Evolutionary conservation across 768 basidiomycete species (phyloP).

Genomic region (Mycena polygramma): DNA sequence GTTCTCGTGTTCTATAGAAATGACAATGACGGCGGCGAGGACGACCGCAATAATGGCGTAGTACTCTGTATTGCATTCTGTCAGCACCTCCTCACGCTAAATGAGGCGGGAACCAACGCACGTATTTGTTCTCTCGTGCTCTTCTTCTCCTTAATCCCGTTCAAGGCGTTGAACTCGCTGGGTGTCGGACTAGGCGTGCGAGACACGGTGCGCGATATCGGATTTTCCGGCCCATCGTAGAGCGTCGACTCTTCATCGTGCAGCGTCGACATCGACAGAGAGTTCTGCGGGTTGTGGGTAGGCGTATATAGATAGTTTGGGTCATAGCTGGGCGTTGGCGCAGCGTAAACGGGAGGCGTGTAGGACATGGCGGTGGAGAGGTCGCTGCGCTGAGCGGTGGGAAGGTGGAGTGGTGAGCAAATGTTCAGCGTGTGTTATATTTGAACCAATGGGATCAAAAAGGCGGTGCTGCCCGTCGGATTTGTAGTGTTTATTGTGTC

Average conservation of each 20-base stretch:
- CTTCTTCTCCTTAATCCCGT: slow-evolving; percentile 14
- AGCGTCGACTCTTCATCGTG: not conserved
- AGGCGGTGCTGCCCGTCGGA: not conserved
- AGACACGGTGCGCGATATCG: slow-evolving; percentile 2
- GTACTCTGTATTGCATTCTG: not conserved
- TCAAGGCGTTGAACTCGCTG: slow-evolving; percentile 10
- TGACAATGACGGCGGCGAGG: not conserved
- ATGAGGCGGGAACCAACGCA: not conserved
- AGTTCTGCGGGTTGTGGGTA: slow-evolving; percentile 1
- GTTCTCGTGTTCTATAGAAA: slow-evolving; percentile 5
- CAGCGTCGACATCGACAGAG: not conserved
- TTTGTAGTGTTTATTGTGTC: not conserved
- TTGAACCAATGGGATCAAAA: slow-evolving; percentile 1
- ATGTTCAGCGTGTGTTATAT: not conserved
- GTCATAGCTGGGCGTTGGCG: not conserved
- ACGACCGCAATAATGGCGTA: not conserved
- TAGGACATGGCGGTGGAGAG: not conserved
- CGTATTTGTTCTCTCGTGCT: not conserved
- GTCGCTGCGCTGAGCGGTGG: no score
- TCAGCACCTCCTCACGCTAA: no score
- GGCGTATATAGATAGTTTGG: slow-evolving; percentile 2
- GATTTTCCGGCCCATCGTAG: not conserved
- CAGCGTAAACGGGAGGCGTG: not conserved
- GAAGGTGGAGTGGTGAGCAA: not conserved
- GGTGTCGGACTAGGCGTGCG: slow-evolving; percentile 25